Base-by-base conservation (phyloP, 257 asterid genomes). In the Solanum raphanifolium region DNA sequence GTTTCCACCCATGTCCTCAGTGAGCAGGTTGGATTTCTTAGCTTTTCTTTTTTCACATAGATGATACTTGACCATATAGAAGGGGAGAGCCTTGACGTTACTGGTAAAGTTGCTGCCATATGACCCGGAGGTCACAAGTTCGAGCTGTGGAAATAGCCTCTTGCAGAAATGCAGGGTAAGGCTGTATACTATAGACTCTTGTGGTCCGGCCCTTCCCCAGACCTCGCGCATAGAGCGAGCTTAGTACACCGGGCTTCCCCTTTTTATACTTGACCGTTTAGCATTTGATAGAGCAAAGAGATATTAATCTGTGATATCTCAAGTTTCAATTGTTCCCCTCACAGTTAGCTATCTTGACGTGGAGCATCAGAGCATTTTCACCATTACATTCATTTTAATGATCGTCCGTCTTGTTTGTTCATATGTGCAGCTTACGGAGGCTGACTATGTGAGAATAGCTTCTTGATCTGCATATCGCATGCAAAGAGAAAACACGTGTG, bases 1-100 rank as follows among this genome's bases (percentile, higher is more conserved):
- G 98, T 97, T 97, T 90, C 99, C 99, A 83, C 58, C 91, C 43
- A 86, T 85, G 85, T 82, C 91, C 34, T 92, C 95, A 73, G 89
- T 72, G 99, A 95, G 90, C 93, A 95, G 98, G 99, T 97, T 46
- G 48, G 71, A 41, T 71, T 31, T 20, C 66, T 43, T 66, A 11
- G 32, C 41, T 68, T 71, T 68, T 43, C 78, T 23, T 71, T 15
- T 86, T 71, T 55, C 4, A 1, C 13, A 69, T 55, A 71, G 46
- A 86, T 21, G 35, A 85, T 20, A 58, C 66, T 58, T 58, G 27
- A 58, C 25, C 66, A 58, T 58, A 20, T 58, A 58, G 66, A 58
- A 58, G 66, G 66, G 66, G 25, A 55, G 11, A 58, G 25, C 5
- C 25, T 20, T 20, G 25, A 3, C 5, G 2, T 20, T 6, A 58